These are phyloP conservation scores for Phyllosticta citriasiana DNA, from an alignment of 2,329 filamentous ascomycete genomes.

Conservation along the genomic window DNA sequence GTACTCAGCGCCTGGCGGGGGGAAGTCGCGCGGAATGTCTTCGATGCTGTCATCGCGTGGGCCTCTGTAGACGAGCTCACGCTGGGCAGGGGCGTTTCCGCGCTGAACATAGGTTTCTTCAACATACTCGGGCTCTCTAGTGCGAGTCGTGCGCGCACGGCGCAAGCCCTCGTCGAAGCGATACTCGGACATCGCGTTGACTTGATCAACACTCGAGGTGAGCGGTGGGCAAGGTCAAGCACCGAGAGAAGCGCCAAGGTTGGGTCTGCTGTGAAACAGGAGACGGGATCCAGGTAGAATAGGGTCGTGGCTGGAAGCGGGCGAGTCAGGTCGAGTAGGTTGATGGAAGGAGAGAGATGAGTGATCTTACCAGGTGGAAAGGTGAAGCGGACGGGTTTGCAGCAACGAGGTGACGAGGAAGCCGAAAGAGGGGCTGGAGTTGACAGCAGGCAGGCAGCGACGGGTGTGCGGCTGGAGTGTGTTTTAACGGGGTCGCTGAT, in stretches of 20 bases:
- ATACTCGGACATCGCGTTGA: conserved; percentile 38
- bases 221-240: background rate
- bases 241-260: background rate
- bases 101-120: conserved; percentile 41
- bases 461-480: background rate
- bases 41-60: conserved; percentile 73
- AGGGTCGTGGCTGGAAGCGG: background rate
- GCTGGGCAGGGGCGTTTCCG: conserved; percentile 31
- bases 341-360: background rate
- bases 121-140: conserved; percentile 41
- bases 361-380: background rate
- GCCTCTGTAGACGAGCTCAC: conserved; percentile 41
- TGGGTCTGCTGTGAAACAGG: background rate
- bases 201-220: background rate
- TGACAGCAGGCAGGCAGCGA: background rate
- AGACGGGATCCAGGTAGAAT: background rate
- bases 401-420: background rate
- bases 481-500: background rate
- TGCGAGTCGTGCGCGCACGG: conserved; percentile 32
- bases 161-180: conserved; percentile 38
- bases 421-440: conserved; percentile 6
- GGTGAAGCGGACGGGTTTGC: background rate
- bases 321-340: background rate
- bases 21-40: conserved; percentile 76
- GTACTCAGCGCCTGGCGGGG: conserved; percentile 51